Evolutionary conservation across 495 filamentous ascomycete species (phyloP).

Genomic region (Tuber umbilicatum): DNA sequence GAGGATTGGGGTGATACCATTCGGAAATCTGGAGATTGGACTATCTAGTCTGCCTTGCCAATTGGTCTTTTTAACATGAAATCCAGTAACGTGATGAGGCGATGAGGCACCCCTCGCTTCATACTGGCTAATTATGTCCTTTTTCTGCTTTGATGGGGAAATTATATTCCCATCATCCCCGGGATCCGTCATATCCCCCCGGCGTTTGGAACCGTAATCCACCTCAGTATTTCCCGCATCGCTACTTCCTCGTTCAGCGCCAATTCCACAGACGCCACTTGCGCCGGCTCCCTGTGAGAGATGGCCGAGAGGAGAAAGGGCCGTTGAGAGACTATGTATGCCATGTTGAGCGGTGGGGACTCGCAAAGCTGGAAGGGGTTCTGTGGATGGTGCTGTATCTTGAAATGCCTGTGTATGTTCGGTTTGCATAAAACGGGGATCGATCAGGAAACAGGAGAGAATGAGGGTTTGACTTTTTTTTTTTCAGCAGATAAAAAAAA

Average conservation of each 20-base stretch:
- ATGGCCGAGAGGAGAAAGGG: slow-evolving; percentile 14
- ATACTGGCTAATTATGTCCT: slow-evolving; percentile 29
- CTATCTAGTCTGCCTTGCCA: slow-evolving; percentile 38
- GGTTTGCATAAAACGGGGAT: slow-evolving; percentile 41
- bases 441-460: slow-evolving; percentile 24
- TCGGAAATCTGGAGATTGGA: slow-evolving; percentile 38
- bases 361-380: slow-evolving; percentile 7
- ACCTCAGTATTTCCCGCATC: slow-evolving; percentile 20
- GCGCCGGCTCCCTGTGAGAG: slow-evolving; percentile 14
- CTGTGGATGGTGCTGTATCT: slow-evolving; percentile 17
- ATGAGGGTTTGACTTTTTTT: slow-evolving; percentile 17
- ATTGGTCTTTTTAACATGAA: slow-evolving; percentile 37
- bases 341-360: slow-evolving; percentile 27
- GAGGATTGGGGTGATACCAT: slow-evolving; percentile 21
- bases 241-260: slow-evolving; percentile 5
- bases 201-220: neutral
- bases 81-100: slow-evolving; percentile 18
- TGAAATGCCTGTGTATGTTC: slow-evolving; percentile 27
- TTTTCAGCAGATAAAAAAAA: slow-evolving; percentile 22
- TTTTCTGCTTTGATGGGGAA: slow-evolving; percentile 18
- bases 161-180: slow-evolving; percentile 11
- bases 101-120: slow-evolving; percentile 30
- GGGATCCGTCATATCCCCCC: slow-evolving; percentile 1
- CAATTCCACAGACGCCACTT: slow-evolving; percentile 10
- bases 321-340: slow-evolving; percentile 17